A percentile compares a stretch with the other conserved stretches of the same genome.
These are phyloP conservation scores for Phaeotremella fagi DNA, from an alignment of 768 basidiomycete genomes.

Conservation along the genomic window DNA sequence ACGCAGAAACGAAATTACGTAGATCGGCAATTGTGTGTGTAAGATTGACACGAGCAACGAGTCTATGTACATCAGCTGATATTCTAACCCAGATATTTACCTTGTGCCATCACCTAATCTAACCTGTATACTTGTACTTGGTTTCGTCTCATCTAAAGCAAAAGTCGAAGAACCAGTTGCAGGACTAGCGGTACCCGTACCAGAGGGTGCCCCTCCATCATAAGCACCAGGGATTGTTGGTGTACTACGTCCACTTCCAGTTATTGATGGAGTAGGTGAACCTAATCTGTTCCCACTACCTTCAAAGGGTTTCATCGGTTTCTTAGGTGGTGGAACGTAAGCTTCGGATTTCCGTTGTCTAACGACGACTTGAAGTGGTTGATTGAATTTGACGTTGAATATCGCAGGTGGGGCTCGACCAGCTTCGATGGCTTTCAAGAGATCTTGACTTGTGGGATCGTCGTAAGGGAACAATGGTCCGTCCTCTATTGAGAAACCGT, in stretches of 20 bases:
- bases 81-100: slow-evolving; percentile 47
- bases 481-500: slow-evolving; percentile 89
- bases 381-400: slow-evolving; percentile 66
- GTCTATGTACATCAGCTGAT: slow-evolving; percentile 50
- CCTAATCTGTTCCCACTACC: slow-evolving; percentile 80
- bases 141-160: slow-evolving; percentile 73
- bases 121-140: slow-evolving; percentile 85
- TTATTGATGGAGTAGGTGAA: slow-evolving; percentile 59
- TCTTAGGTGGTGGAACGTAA: slow-evolving; percentile 60
- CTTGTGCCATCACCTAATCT: slow-evolving; percentile 85
- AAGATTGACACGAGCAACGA: slow-evolving; percentile 81
- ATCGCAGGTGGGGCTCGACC: slow-evolving; percentile 76
- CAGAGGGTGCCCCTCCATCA: neutral
- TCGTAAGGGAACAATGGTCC: slow-evolving; percentile 79
- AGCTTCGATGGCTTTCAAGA: slow-evolving; percentile 70
- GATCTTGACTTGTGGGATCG: slow-evolving; percentile 64
- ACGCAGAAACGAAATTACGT: slow-evolving; percentile 85
- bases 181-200: slow-evolving; percentile 27
- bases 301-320: slow-evolving; percentile 55
- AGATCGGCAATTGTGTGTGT: slow-evolving; percentile 83
- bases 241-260: slow-evolving; percentile 5
- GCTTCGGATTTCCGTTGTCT: slow-evolving; percentile 65
- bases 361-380: slow-evolving; percentile 79
- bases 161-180: slow-evolving; percentile 54
- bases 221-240: slow-evolving; percentile 18